Evolutionary conservation across 192 early-diverging fungal genomes (phyloP).

Genomic region (Pilaira anomala): DNA sequence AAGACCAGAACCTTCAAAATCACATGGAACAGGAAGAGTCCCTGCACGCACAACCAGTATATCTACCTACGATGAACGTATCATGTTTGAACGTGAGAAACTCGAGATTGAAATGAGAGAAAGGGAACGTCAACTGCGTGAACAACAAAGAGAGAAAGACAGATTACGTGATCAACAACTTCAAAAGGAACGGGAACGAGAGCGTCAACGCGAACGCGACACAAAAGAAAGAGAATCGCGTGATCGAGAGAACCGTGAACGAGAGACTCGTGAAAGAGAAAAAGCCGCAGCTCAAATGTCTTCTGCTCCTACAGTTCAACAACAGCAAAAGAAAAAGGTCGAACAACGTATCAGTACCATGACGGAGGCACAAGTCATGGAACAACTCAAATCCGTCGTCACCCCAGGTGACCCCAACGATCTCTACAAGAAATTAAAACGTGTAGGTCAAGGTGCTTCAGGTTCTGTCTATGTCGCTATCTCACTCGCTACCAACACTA

Average conservation of each 20-base stretch:
- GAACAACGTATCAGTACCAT: conserved; percentile 84
- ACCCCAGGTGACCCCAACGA: conserved; percentile 86
- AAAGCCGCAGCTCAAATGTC: conserved; percentile 28
- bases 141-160: conserved; percentile 16
- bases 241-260: conserved; percentile 27
- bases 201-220: conserved; percentile 20
- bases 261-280: conserved; percentile 31
- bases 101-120: conserved; percentile 19
- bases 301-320: conserved; percentile 47
- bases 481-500: conserved; percentile 62
- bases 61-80: conserved; percentile 15
- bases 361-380: conserved; percentile 97
- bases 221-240: conserved; percentile 24
- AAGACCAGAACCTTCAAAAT: conserved; percentile 15
- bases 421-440: conserved; percentile 91
- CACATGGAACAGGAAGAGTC: background rate
- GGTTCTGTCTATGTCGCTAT: conserved; percentile 97
- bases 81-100: conserved; percentile 19
- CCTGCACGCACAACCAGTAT: conserved; percentile 12
- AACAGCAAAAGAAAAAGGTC: conserved; percentile 55
- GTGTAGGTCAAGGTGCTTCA: conserved; percentile 97
- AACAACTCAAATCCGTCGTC: conserved; percentile 86
- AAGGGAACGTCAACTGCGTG: conserved; percentile 14
- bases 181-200: conserved; percentile 15
- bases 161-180: conserved; percentile 6